These are phyloP conservation scores for Phytophthora syringae DNA, from an alignment of 352 stramenopile species.

Conservation along the genomic window DNA sequence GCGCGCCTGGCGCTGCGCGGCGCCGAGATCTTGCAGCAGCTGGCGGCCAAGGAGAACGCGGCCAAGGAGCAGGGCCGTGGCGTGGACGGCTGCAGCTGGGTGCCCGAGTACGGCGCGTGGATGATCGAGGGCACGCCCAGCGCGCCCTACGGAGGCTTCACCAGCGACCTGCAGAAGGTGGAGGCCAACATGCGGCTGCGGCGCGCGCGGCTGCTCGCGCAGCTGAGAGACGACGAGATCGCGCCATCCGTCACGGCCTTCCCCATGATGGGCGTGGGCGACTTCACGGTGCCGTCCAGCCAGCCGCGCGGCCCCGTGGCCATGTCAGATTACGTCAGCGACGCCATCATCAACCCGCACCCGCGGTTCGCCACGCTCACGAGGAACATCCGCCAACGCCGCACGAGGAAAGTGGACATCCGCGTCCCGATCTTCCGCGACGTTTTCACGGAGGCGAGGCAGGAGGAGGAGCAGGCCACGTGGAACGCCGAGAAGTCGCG, in stretches of 20 bases:
- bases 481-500: conserved; percentile 86
- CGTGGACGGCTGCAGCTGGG: conserved; percentile 96
- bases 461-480: conserved; percentile 67
- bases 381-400: conserved; percentile 97
- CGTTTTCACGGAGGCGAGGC: conserved; percentile 78
- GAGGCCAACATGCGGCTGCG: conserved; percentile 98
- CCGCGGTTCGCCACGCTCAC: conserved; percentile 98
- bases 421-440: conserved; percentile 88
- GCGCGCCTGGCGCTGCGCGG: conserved; percentile 92
- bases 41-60: conserved; percentile 90
- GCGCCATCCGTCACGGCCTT: conserved; percentile 97
- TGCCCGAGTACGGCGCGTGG: conserved; percentile 99
- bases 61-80: conserved; percentile 36
- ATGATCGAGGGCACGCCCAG: conserved; percentile 99
- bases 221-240: conserved; percentile 96
- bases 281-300: conserved; percentile 87
- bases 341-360: conserved; percentile 99
- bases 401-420: conserved; percentile 87
- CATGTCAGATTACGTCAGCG: conserved; percentile 96
- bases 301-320: conserved; percentile 81
- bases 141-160: conserved; percentile 95
- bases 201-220: conserved; percentile 93
- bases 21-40: conserved; percentile 94
- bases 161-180: conserved; percentile 95
- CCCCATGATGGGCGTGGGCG: conserved; percentile 95